Base-by-base conservation (phyloP, 140 eudicot genomes). In the Cichorium intybus region DNA sequence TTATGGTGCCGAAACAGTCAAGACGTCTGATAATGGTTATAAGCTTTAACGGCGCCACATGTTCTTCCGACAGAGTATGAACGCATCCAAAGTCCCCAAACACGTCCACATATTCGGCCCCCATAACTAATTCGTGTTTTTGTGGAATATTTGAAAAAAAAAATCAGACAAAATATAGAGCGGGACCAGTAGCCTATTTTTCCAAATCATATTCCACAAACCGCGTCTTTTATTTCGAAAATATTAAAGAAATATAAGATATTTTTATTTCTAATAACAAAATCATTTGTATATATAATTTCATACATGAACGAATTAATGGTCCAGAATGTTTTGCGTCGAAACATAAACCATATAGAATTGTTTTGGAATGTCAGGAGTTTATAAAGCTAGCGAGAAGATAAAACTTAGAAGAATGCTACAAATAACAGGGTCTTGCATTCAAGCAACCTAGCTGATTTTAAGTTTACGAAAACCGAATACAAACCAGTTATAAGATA, bases 61-160 rank as follows among this genome's bases (percentile, higher is more conserved):
- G 20, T 67, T 67, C 63, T 67, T 67, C 72, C 72, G 63, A 67
- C 72, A 67, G 15, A 10, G 61, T 67, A 63, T 67, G 72, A 67
- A 67, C 12, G 29, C 56, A 11, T 46, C 34, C 20, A 62, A 33
- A 62, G n/a, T n/a, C n/a, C n/a, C n/a, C n/a, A n/a, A n/a, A n/a
- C n/a, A n/a, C 72, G 46, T 52, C 35, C 51, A 53, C 62, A 67
- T 23, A 15, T 52, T 34, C 23, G 18, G 37, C 20, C 24, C 65
- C 49, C n/a, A 26, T 8, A 26, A 26, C 62, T 33, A 10, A 24
- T 37, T 67, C 63, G 43, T 56, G 24, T 56, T 56, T 56, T 56
- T 43, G 55, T 67, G 72, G 72, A 67, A 53, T 22, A 18, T 26
- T 7, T 21, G 9, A 35, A 11, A 24, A n/a, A 35, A 11, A 24